A percentile compares a stretch with the other conserved stretches of the same genome.
Conservation (phyloP, 2,329 filamentous ascomycete species). For the Sporothrix phasma region DNA sequence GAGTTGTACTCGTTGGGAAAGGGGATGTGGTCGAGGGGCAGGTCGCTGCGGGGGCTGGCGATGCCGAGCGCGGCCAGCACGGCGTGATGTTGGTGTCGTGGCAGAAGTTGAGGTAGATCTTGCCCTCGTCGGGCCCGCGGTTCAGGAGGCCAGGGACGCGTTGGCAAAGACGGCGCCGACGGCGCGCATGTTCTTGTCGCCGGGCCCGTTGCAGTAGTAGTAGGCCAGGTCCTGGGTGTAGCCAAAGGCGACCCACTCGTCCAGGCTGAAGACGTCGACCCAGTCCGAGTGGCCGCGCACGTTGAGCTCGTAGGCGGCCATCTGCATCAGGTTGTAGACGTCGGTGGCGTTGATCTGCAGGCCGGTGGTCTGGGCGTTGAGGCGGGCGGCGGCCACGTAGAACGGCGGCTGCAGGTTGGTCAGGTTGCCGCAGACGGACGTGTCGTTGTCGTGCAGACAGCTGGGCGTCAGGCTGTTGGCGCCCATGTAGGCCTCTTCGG, state of each 20-base stretch:
- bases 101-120: slow-evolving; percentile 14
- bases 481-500: slow-evolving; percentile 14
- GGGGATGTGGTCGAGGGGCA: slow-evolving; percentile 39
- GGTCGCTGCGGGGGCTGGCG: slow-evolving; percentile 16
- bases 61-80: slow-evolving; percentile 16
- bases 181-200: slow-evolving; percentile 22
- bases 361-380: slow-evolving; percentile 8
- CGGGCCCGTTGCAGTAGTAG: slow-evolving; percentile 55
- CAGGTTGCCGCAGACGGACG: slow-evolving; percentile 11
- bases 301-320: slow-evolving; percentile 17
- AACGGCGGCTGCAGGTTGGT: slow-evolving; percentile 15
- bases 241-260: slow-evolving; percentile 54
- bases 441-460: slow-evolving; percentile 42
- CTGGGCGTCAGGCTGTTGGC: slow-evolving; percentile 45
- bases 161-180: slow-evolving; percentile 17
- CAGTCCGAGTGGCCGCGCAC: slow-evolving; percentile 42
- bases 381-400: slow-evolving; percentile 3
- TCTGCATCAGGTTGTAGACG: slow-evolving; percentile 16
- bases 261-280: slow-evolving; percentile 51
- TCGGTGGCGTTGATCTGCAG: slow-evolving; percentile 13
- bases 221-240: slow-evolving; percentile 59
- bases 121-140: slow-evolving; percentile 8
- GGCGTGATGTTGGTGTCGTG: slow-evolving; percentile 19
- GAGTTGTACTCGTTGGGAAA: slow-evolving; percentile 16
- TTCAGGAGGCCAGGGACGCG: slow-evolving; percentile 14